Percentiles rank a stretch among this genome's conserved stretches.
Conservation (phyloP, 73 alveolate species). For the Uronychia setigera region DNA sequence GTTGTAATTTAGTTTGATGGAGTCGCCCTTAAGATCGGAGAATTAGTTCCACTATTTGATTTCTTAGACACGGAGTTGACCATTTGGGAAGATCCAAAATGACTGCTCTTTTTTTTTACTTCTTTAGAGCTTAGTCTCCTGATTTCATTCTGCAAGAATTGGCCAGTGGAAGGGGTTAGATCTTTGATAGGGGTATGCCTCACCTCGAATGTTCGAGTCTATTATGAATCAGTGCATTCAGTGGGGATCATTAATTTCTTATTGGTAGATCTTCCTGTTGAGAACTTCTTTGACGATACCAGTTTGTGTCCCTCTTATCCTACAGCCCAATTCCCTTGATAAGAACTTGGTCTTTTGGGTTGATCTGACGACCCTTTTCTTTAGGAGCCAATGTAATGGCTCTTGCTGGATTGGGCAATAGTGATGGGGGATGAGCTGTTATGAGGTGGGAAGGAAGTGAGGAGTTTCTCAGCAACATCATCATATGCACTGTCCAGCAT, state of each 20-base stretch:
- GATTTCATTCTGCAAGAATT: neutral
- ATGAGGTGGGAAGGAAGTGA: neutral
- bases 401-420: neutral
- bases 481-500: neutral
- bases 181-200: neutral
- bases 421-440: slow-evolving; percentile 1
- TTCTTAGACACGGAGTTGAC: neutral
- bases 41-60: neutral
- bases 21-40: neutral
- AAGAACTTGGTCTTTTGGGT: neutral
- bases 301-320: neutral
- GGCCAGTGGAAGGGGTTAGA: neutral
- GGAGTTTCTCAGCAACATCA: neutral
- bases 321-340: neutral
- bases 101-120: neutral
- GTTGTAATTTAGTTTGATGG: neutral
- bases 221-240: neutral
- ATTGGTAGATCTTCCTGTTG: neutral
- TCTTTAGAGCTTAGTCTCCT: neutral
- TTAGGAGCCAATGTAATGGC: neutral
- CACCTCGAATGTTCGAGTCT: neutral
- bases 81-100: neutral
- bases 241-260: neutral
- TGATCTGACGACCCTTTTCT: neutral
- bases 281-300: neutral